Evolutionary conservation across 2,329 filamentous ascomycete genomes (phyloP), one percentile per base, ranked within the genome.

Genomic region (Aspergillus sp.): DNA sequence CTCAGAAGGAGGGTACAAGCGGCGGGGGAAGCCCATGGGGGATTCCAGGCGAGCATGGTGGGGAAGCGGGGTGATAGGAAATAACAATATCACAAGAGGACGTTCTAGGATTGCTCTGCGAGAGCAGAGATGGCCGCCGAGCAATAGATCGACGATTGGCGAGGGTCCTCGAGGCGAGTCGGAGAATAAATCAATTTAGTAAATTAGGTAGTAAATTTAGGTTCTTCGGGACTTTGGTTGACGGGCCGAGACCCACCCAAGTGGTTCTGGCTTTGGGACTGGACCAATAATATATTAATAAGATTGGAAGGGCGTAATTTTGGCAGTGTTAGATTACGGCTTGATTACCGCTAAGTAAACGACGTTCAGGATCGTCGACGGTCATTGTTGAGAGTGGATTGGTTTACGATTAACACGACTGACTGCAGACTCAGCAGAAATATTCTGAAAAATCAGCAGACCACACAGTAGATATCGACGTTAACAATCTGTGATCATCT

Each of bases 211-310:
- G 26, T 30, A 30, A 43, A 43, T 43, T 52, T 52, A 43, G 49
- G 49, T 52, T 52, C 15, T 43, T 52, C 38, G 49, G 42, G 42
- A 44, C 18, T 44, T 42, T 24, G 42, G 42, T 24, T 44, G 42
- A 44, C 42, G 49, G 24, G 24, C 49, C 39, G 41, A 24, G 49
- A n/a, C 39, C 49, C 48, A 51, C n/a, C 12, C 9, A 0, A 26
- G 4, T 15, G 36, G 22, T 6, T 42, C 49, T 15, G 30, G 30
- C n/a, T 17, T 8, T 5, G 1, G 20, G 0, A n/a, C 1, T 2
- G 8, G 4, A 24, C 42, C 42, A 44, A 44, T 26, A 2, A 24
- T 7, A 9, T 6, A 11, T 30, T 1, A 4, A 4, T 3, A 4
- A 4, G 15, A 44, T n/a, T 12, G 3, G 13, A 2, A 44, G 4